Percentiles rank a stretch among this genome's conserved stretches.
Evolutionary conservation across 2,329 filamentous ascomycete genomes (phyloP).

Genomic region (Aspergillus sp.): DNA sequence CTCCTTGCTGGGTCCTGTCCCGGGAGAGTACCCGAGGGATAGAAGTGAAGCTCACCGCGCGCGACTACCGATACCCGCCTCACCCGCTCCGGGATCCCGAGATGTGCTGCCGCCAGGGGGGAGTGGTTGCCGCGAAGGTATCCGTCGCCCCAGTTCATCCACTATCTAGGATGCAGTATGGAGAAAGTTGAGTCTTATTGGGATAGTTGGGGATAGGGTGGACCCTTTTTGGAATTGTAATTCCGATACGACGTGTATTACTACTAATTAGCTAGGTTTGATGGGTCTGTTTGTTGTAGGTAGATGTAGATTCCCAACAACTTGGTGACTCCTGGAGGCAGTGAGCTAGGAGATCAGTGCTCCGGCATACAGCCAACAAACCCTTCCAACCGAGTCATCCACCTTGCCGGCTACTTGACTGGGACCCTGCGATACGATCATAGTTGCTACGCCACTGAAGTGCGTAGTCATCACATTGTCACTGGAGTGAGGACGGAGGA

Average conservation of each 20-base stretch:
- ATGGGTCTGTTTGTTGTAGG: neutral
- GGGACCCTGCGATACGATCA: neutral
- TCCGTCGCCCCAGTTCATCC: neutral
- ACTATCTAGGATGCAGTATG: neutral
- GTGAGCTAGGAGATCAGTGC: neutral
- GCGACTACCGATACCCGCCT: neutral
- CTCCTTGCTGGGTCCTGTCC: neutral
- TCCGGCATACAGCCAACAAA: neutral
- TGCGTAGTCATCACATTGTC: too few species aligned
- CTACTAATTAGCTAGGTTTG: too few species aligned
- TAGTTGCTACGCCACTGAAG: too few species aligned
- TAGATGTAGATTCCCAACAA: neutral
- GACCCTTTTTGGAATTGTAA: neutral
- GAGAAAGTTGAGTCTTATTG: neutral
- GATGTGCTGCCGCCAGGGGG: neutral
- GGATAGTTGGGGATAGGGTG: too few species aligned
- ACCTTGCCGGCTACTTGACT: neutral
- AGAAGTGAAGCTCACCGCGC: neutral
- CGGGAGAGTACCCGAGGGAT: neutral
- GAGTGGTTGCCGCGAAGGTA: neutral
- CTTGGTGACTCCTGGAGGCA: too few species aligned
- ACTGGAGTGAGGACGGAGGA: neutral
- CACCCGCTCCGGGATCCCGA: slow-evolving; percentile 8
- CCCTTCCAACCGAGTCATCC: too few species aligned
- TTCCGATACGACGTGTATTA: too few species aligned